phyloP scores from a whole-genome alignment of 169 alveolate genomes.

The Babesia bovis region DNA sequence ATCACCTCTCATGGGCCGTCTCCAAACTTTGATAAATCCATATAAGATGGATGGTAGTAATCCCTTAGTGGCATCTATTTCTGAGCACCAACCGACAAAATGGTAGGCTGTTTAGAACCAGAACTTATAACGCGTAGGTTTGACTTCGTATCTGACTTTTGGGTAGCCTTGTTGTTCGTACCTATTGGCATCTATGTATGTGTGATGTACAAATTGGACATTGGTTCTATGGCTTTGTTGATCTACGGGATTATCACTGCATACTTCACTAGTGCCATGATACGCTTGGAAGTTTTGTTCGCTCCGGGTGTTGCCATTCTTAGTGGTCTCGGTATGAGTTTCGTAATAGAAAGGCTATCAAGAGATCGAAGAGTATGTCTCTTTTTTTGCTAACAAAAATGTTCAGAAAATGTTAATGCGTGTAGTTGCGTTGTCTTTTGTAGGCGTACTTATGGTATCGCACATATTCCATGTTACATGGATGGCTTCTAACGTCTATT shows the following conservation, averaged over 20 bases:
- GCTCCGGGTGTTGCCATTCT: conserved; percentile 87
- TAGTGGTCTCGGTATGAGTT: conserved; percentile 92
- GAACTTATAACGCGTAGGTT: conserved; percentile 38
- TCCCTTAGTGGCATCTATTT: conserved; percentile 97
- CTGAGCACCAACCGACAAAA: conserved; percentile 99
- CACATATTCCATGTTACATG: conserved; percentile 61
- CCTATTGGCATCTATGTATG: conserved; percentile 68
- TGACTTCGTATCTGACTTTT: conserved; percentile 68
- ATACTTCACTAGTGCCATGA: conserved; percentile 91
- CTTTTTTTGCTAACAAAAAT: no score
- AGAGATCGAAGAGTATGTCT: conserved; percentile 1
- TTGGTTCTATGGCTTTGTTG: conserved; percentile 53
- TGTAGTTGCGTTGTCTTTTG: no score
- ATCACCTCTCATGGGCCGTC: conserved; percentile 93
- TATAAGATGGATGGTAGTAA: conserved; percentile 93
- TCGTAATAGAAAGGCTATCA: conserved; percentile 73
- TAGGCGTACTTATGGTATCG: conserved; percentile 19
- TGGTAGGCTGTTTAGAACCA: conserved; percentile 92
- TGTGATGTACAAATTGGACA: conserved; percentile 21
- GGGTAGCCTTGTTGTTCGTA: conserved; percentile 51
- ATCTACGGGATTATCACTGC: conserved; percentile 36
- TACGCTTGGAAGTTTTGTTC: conserved; percentile 91
- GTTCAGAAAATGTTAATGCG: not conserved
- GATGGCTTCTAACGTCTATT: conserved; percentile 69
- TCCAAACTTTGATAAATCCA: conserved; percentile 95